Base-by-base conservation (phyloP, 2,329 filamentous ascomycete species). In the Ophiocordyceps camponoti-leonardi region DNA sequence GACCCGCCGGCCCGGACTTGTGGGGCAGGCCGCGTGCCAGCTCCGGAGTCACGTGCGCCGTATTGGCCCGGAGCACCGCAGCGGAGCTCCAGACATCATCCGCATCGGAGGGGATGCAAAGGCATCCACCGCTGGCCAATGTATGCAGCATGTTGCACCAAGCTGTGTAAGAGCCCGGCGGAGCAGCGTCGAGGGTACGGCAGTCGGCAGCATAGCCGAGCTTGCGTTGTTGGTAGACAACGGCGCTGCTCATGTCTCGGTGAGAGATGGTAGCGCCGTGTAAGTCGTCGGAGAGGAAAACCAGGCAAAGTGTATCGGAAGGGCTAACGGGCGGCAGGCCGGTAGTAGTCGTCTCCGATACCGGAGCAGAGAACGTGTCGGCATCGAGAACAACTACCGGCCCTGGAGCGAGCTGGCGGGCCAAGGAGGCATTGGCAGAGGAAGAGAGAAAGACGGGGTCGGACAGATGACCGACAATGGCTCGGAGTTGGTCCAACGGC, bases 121-220 rank as follows among this genome's bases (percentile, higher is more conserved):
- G 46, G 18, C 46, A 47, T 11, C 46, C 46, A 8, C 43, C 46
- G 18, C 12, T 37, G 14, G 40, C 30, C 18, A 45, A 33, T 8
- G 46, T 45, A 18, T 47, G 39, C 26, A 47, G 20, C n/a, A 47
- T 18, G 23, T 42, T 44, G 23, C 46, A 47, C 46, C 46, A 47
- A 23, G 43, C 39, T 11, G 45, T 20, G 19, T 42, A 44, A 8
- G 46, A 47, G 11, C 43, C 43, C 13, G 39, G 33, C 8, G 46
- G 42, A 1, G 44, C 37, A 16, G 30, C 19, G 19, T 47, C 43
- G 37, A 47, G 14, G 19, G 35, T 39, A 4, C 43, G 43, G 20
- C 43, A 44, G 14, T 45, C 20, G 6, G 20, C 40, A 4, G 42
- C 19, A 14, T 44, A 45, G 2, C 41, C 46, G 18, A 47, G 43